These are phyloP conservation scores for Allantophomopsis cytisporea DNA, from an alignment of 2,329 filamentous ascomycete species.

Conservation along the genomic window DNA sequence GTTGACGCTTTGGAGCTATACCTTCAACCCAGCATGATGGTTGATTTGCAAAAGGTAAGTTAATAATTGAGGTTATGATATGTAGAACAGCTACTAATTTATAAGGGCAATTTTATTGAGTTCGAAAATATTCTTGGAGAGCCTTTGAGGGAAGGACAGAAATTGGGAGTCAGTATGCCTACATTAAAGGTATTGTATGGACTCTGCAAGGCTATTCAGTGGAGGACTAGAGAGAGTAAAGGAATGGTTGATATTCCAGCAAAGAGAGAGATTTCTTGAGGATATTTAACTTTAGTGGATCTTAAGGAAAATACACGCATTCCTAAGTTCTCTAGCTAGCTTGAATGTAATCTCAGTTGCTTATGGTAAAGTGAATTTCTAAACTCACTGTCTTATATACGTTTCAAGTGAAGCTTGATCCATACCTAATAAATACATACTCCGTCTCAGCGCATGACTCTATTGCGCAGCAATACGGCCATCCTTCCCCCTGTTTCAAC, in stretches of 20 bases:
- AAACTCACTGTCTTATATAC: too few species aligned
- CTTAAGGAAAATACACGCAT: too few species aligned
- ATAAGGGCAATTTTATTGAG: conserved; percentile 37
- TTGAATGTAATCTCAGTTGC: too few species aligned
- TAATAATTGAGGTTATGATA: not conserved
- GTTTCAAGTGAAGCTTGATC: too few species aligned
- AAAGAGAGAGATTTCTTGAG: conserved; percentile 2
- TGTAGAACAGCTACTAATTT: not conserved
- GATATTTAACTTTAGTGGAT: too few species aligned
- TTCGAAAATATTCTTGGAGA: conserved; percentile 40
- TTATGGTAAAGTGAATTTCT: too few species aligned
- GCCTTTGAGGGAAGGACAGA: conserved; percentile 33
- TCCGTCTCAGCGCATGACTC: too few species aligned
- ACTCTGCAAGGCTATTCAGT: conserved; percentile 33
- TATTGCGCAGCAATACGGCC: too few species aligned
- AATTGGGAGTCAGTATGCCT: conserved; percentile 33
- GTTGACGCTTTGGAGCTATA: conserved; percentile 4
- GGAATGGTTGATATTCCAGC: conserved; percentile 20
- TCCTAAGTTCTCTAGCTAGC: too few species aligned
- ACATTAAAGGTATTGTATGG: conserved; percentile 38
- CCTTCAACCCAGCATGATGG: conserved; percentile 26
- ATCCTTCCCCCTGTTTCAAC: too few species aligned
- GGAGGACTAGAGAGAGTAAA: conserved; percentile 23
- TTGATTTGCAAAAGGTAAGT: conserved; percentile 32
- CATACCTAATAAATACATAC: too few species aligned